Evolutionary conservation across 2,329 filamentous ascomycete genomes (phyloP).

Genomic region (Amesomyces nigricolor): DNA sequence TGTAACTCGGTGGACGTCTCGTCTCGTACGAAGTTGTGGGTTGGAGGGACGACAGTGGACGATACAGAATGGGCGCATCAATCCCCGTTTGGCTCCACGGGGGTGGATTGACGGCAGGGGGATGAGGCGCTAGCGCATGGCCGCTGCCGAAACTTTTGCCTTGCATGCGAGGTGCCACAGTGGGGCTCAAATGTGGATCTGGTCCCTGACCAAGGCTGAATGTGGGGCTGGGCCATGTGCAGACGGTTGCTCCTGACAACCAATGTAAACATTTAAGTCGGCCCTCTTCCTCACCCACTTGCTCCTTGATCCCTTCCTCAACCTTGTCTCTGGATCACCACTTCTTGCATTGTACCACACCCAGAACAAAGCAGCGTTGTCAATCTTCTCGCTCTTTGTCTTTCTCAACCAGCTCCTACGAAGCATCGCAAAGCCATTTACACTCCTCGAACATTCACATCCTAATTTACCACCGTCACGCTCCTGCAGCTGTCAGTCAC

Average conservation of each 20-base stretch:
- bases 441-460: background rate
- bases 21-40: background rate
- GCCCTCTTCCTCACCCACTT: constrained; percentile 4
- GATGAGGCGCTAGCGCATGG: background rate
- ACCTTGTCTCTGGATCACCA: constrained; percentile 9
- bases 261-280: constrained; percentile 26
- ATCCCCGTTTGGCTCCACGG: background rate
- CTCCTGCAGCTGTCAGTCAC: constrained; percentile 17
- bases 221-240: background rate
- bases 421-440: constrained; percentile 2
- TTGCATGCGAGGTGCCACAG: background rate
- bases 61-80: background rate
- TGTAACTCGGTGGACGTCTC: background rate
- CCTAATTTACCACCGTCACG: background rate
- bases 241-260: constrained; percentile 22
- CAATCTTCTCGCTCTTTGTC: background rate
- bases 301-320: constrained; percentile 17
- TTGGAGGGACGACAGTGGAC: background rate
- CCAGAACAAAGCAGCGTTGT: background rate
- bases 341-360: constrained; percentile 21
- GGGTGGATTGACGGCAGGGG: constrained; percentile 1
- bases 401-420: background rate
- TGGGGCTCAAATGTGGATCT: background rate
- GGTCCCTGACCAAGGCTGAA: too few species aligned
- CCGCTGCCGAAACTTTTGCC: background rate